Evolutionary conservation across 345 rosid species (phyloP), one percentile per base, ranked within the genome.

Genomic region (Rhodomyrtus tomentosa): DNA sequence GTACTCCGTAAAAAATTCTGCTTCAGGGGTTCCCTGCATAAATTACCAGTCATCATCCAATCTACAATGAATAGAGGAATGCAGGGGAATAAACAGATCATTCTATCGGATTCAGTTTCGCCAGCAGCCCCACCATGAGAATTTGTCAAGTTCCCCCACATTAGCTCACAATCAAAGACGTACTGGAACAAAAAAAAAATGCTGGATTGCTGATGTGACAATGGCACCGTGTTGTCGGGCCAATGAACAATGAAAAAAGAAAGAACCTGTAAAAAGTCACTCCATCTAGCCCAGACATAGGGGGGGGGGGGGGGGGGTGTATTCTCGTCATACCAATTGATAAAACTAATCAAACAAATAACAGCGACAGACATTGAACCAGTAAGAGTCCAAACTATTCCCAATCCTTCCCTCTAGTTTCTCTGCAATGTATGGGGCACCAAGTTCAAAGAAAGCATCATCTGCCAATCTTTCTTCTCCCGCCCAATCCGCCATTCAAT

Each of bases 1-100:
- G 87, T 96, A 96, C 90, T 95, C 99, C 0, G 99, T 96, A 90
- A 96, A 96, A 87, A 96, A 96, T 11, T 96, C 99, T 68, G 92
- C 85, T 83, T 95, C 86, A 25, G 52, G 89, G 82, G 88, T 55
- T 83, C 95, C 92, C 96, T 96, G 89, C 59, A 82, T 38, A 87
- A 87, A 68, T 32, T 36, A 68, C 76, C 45, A 18, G 5, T 32
- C 76, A 68, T 68, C 76, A 68, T 45, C 22, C 18, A 68, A 68
- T 68, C 42, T 32, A 68, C 76, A 32, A 32, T 32, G 1, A 32
- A 68, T 32, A 68, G 3, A 32, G 76, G 24, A 62, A 62, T 9
- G 42, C 76, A 16, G 13, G 9, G 22, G 24, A 21, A 86, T 29
- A 25, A 84, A 36, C 24, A 25, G 36, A 10, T 40, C 80, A 55